phyloP scores from a whole-genome alignment of 1,284 basidiomycete genomes.

The Naganishia sp. region DNA sequence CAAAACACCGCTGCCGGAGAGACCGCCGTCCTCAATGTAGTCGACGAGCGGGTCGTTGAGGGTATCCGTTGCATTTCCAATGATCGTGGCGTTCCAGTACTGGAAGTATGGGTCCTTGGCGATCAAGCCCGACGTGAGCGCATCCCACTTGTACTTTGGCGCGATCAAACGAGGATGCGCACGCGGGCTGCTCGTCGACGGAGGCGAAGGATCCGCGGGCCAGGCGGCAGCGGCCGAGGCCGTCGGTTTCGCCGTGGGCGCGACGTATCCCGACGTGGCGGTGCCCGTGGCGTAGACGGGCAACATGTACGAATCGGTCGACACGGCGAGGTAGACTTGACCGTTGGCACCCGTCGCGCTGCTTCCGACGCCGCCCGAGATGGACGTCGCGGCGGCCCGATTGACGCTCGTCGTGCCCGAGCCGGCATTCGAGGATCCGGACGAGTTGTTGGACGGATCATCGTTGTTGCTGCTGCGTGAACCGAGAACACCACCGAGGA shows the following conservation, averaged over 20 bases:
- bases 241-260: slow-evolving; percentile 68
- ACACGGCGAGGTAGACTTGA: slow-evolving; percentile 51
- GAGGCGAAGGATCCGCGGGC: slow-evolving; percentile 73
- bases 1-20: slow-evolving; percentile 76
- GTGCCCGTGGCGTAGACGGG: slow-evolving; percentile 88
- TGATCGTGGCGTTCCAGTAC: slow-evolving; percentile 88
- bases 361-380: slow-evolving; percentile 43
- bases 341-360: slow-evolving; percentile 45
- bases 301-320: slow-evolving; percentile 73
- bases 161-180: slow-evolving; percentile 91
- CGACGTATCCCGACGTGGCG: slow-evolving; percentile 70
- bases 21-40: slow-evolving; percentile 75
- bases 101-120: slow-evolving; percentile 79
- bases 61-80: slow-evolving; percentile 81
- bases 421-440: slow-evolving; percentile 24
- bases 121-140: slow-evolving; percentile 71
- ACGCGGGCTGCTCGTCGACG: slow-evolving; percentile 62
- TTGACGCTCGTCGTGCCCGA: slow-evolving; percentile 22
- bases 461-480: slow-evolving; percentile 62
- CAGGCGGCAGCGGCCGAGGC: slow-evolving; percentile 62
- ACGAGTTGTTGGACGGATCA: slow-evolving; percentile 49
- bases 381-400: slow-evolving; percentile 19
- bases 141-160: slow-evolving; percentile 87
- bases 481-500: slow-evolving; percentile 76
- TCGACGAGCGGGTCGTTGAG: slow-evolving; percentile 63